phyloP scores from a whole-genome alignment of 1,284 basidiomycete species.

The Trichosporon sp. region DNA sequence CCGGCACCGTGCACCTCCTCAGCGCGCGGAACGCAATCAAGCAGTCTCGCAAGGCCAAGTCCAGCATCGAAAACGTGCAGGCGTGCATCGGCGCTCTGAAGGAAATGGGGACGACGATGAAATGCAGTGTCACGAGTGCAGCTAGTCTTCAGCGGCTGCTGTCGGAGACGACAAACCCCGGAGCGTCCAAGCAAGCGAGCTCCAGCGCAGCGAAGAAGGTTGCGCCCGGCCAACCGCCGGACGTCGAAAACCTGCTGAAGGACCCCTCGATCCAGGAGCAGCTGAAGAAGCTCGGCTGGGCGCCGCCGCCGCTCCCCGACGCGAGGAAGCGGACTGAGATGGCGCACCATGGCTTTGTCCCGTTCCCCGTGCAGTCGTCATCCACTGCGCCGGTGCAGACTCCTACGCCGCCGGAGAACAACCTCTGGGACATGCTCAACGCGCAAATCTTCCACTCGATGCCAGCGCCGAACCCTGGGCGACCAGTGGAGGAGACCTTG shows the following conservation, averaged over 20 bases:
- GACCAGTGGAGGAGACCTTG: background rate
- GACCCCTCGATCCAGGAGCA: slow-evolving; percentile 31
- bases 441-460: slow-evolving; percentile 17
- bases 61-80: slow-evolving; percentile 30
- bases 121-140: slow-evolving; percentile 26
- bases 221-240: slow-evolving; percentile 2
- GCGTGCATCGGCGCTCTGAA: slow-evolving; percentile 33
- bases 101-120: slow-evolving; percentile 33
- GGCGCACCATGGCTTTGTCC: slow-evolving; percentile 15
- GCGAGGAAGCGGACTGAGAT: slow-evolving; percentile 3
- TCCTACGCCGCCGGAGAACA: slow-evolving; percentile 10
- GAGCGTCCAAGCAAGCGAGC: slow-evolving; percentile 9
- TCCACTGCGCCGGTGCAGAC: background rate
- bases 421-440: slow-evolving; percentile 14
- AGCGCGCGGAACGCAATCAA: slow-evolving; percentile 33
- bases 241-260: slow-evolving; percentile 29
- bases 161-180: slow-evolving; percentile 25
- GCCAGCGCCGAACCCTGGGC: slow-evolving; percentile 11
- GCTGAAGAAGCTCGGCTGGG: slow-evolving; percentile 33
- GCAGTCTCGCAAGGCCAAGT: slow-evolving; percentile 26
- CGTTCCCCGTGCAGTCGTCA: slow-evolving; percentile 11
- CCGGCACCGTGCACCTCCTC: slow-evolving; percentile 44
- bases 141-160: slow-evolving; percentile 26
- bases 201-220: background rate
- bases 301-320: slow-evolving; percentile 24